phyloP scores from a whole-genome alignment of 176 grass and related monocot species.

The Tillandsia leiboldiana region DNA sequence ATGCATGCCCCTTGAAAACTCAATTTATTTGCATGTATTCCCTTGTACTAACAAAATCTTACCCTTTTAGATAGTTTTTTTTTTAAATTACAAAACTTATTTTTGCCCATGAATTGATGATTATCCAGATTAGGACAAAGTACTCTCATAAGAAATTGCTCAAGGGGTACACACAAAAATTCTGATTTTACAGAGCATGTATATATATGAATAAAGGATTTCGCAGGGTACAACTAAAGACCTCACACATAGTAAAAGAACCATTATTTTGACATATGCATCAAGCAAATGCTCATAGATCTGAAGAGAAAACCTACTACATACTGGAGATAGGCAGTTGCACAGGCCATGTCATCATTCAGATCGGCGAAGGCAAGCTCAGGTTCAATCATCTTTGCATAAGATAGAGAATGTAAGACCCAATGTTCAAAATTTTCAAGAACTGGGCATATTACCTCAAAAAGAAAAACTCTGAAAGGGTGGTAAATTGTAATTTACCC shows the following conservation, averaged over 20 bases:
- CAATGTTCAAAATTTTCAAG: slow-evolving; percentile 2
- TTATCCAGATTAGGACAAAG: too few relatives aligned
- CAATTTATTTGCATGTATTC: too few relatives aligned
- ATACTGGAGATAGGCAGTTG: slow-evolving; percentile 99
- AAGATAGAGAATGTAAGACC: background rate
- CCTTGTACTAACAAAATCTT: too few relatives aligned
- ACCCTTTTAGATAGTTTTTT: too few relatives aligned
- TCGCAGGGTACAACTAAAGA: too few relatives aligned
- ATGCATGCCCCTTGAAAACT: too few relatives aligned
- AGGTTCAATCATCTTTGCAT: slow-evolving; percentile 93
- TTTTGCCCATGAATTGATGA: too few relatives aligned
- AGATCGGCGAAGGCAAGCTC: slow-evolving; percentile 97
- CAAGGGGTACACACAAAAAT: too few relatives aligned
- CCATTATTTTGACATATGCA: slow-evolving; percentile 8
- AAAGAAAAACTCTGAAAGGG: slow-evolving; percentile 7
- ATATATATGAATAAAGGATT: too few relatives aligned
- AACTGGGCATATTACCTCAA: background rate
- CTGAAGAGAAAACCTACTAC: slow-evolving; percentile 78
- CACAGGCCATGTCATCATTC: slow-evolving; percentile 99
- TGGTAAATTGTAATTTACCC: slow-evolving; percentile 44
- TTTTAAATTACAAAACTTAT: too few relatives aligned
- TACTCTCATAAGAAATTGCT: too few relatives aligned
- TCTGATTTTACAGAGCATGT: too few relatives aligned
- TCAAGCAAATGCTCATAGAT: slow-evolving; percentile 18
- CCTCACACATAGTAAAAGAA: background rate